phyloP scores from a whole-genome alignment of 2,329 filamentous ascomycete species.

The Aureobasidium namibiae region DNA sequence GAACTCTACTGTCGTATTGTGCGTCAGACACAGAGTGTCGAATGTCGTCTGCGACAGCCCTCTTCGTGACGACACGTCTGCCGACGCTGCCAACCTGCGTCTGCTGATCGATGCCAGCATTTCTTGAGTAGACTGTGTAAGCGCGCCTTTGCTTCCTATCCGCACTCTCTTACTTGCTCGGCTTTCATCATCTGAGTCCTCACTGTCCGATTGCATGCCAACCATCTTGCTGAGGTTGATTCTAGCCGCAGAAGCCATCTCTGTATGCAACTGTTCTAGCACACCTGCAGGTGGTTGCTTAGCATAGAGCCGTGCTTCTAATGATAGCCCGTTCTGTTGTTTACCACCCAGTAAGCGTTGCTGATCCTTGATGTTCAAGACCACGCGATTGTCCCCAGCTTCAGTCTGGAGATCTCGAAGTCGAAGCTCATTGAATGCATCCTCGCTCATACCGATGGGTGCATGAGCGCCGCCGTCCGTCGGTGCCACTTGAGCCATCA shows the following conservation, averaged over 20 bases:
- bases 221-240: constrained; percentile 52
- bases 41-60: constrained; percentile 41
- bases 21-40: constrained; percentile 62
- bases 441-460: constrained; percentile 61
- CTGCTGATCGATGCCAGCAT: constrained; percentile 58
- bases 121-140: constrained; percentile 56
- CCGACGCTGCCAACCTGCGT: constrained; percentile 25
- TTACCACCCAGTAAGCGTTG: constrained; percentile 64
- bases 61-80: constrained; percentile 16
- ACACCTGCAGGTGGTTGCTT: constrained; percentile 64
- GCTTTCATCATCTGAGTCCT: constrained; percentile 46
- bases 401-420: constrained; percentile 74
- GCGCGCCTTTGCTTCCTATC: constrained; percentile 62
- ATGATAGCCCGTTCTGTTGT: constrained; percentile 32
- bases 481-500: constrained; percentile 79
- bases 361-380: constrained; percentile 82
- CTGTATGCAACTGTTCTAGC: constrained; percentile 54
- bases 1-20: constrained; percentile 91
- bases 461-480: constrained; percentile 61
- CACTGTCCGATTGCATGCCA: constrained; percentile 60
- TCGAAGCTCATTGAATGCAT: constrained; percentile 64
- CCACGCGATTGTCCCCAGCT: constrained; percentile 65
- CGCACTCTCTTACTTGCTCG: constrained; percentile 37
- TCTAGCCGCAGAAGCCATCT: constrained; percentile 40
- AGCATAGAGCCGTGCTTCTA: constrained; percentile 51